A percentile compares a stretch with the other conserved stretches of the same genome.
These are phyloP conservation scores for Chrysoporthe deuterocubensis DNA, from an alignment of 2,329 filamentous ascomycete species.

Conservation along the genomic window DNA sequence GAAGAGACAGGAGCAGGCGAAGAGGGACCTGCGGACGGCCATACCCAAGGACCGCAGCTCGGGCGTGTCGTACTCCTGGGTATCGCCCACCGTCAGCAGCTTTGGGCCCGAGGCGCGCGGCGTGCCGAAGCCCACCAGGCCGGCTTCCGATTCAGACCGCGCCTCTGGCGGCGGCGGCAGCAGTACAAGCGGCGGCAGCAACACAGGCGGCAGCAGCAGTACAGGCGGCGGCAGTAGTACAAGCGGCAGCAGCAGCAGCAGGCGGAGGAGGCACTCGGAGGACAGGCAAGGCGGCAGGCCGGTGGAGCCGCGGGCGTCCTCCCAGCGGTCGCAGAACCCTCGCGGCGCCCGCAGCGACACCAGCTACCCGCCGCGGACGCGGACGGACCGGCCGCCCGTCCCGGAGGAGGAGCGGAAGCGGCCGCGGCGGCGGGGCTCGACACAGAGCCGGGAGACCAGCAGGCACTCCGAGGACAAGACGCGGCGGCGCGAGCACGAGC, in stretches of 20 bases:
- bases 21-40: constrained; percentile 2
- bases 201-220: too few relatives aligned
- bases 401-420: background rate
- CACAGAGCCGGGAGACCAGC: background rate
- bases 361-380: constrained; percentile 1
- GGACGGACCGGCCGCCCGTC: background rate
- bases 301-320: background rate
- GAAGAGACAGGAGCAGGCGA: constrained; percentile 2
- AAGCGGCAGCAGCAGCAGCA: background rate
- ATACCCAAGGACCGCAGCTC: constrained; percentile 10
- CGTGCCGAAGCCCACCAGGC: background rate
- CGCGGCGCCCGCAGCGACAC: background rate
- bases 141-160: background rate
- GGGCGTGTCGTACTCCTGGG: constrained; percentile 6
- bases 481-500: background rate
- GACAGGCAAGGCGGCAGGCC: background rate
- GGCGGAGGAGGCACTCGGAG: background rate
- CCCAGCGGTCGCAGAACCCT: background rate
- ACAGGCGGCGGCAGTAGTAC: too few relatives aligned
- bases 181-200: background rate
- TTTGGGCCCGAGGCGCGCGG: constrained; percentile 3
- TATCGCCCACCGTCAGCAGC: constrained; percentile 8
- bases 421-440: background rate
- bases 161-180: background rate
- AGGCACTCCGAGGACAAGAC: constrained; percentile 1